Conservation (phyloP, 108 stramenopile genomes). For the Fistulifera pelliculosa region DNA sequence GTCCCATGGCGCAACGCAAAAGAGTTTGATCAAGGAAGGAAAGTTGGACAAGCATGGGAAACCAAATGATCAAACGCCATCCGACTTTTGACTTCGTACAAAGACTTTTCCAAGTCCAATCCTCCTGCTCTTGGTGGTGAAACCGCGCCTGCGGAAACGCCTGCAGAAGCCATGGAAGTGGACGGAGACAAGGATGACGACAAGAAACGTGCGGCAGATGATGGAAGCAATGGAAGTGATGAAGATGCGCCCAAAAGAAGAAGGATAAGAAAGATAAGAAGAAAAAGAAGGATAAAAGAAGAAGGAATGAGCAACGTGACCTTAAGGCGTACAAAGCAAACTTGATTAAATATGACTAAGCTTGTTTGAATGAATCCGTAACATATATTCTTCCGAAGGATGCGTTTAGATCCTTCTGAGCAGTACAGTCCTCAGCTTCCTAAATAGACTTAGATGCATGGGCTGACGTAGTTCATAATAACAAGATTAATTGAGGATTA, state of each 20-base stretch:
- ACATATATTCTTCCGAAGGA: too few species aligned
- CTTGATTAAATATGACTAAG: neutral
- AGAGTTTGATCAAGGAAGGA: slow-evolving; percentile 95
- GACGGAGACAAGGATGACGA: slow-evolving; percentile 18
- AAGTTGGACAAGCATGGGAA: slow-evolving; percentile 98
- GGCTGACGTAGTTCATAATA: too few species aligned
- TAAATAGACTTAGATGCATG: too few species aligned
- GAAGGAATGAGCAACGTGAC: slow-evolving; percentile 13
- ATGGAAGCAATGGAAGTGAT: slow-evolving; percentile 8
- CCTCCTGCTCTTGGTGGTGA: slow-evolving; percentile 30
- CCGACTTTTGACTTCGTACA: slow-evolving; percentile 85
- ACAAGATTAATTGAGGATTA: too few species aligned
- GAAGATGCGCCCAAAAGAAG: slow-evolving; percentile 14
- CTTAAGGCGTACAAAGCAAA: too few species aligned
- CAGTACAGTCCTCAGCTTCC: too few species aligned
- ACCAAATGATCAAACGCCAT: slow-evolving; percentile 93
- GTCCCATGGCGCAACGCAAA: slow-evolving; percentile 98
- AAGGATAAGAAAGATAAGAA: slow-evolving; percentile 61
- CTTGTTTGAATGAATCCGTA: neutral
- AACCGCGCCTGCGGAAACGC: slow-evolving; percentile 9
- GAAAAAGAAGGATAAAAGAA: slow-evolving; percentile 59
- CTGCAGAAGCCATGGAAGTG: slow-evolving; percentile 12
- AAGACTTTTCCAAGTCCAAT: slow-evolving; percentile 49
- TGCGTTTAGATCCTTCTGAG: too few species aligned
- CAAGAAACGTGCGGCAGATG: slow-evolving; percentile 26